phyloP scores from a whole-genome alignment of 2,329 filamentous ascomycete genomes.

The Pseudophaeomoniella oleicola region DNA sequence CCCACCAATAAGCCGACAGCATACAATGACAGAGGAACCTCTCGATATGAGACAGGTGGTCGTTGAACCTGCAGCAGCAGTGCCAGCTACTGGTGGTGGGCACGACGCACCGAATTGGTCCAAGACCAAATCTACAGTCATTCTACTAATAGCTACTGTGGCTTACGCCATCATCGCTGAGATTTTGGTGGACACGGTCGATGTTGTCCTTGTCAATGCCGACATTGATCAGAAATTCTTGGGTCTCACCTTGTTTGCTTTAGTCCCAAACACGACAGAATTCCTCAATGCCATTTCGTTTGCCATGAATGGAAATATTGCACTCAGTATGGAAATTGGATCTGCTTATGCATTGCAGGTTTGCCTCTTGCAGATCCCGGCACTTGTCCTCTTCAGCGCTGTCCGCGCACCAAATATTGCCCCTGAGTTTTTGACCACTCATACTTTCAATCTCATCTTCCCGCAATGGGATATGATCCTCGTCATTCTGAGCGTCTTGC shows the following conservation, averaged over 20 bases:
- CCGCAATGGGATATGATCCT: slow-evolving; percentile 99
- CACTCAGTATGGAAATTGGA: slow-evolving; percentile 96
- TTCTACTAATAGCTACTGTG: slow-evolving; percentile 75
- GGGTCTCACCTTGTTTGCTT: slow-evolving; percentile 87
- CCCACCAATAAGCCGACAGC: slow-evolving; percentile 12
- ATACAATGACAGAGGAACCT: slow-evolving; percentile 18
- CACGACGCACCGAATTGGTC: slow-evolving; percentile 99
- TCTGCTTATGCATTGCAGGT: slow-evolving; percentile 95
- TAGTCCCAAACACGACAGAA: slow-evolving; percentile 96
- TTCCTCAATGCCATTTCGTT: slow-evolving; percentile 98
- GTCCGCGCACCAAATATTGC: slow-evolving; percentile 47
- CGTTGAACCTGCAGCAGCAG: slow-evolving; percentile 17
- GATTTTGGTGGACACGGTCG: slow-evolving; percentile 91
- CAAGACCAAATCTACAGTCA: slow-evolving; percentile 74
- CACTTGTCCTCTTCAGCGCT: slow-evolving; percentile 81
- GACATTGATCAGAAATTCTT: slow-evolving; percentile 95
- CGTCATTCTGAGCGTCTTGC: slow-evolving; percentile 86
- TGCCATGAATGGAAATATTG: slow-evolving; percentile 99
- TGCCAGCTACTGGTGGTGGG: slow-evolving; percentile 45
- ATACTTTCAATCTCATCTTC: slow-evolving; percentile 63
- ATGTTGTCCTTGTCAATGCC: slow-evolving; percentile 82
- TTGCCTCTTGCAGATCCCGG: slow-evolving; percentile 84
- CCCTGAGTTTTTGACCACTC: slow-evolving; percentile 33
- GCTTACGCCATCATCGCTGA: slow-evolving; percentile 96
- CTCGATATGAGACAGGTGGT: slow-evolving; percentile 33